Percentiles rank a stretch among this genome's conserved stretches.
These are phyloP conservation scores for Phytopythium sindhum DNA, from an alignment of 352 stramenopile species.

Conservation along the genomic window DNA sequence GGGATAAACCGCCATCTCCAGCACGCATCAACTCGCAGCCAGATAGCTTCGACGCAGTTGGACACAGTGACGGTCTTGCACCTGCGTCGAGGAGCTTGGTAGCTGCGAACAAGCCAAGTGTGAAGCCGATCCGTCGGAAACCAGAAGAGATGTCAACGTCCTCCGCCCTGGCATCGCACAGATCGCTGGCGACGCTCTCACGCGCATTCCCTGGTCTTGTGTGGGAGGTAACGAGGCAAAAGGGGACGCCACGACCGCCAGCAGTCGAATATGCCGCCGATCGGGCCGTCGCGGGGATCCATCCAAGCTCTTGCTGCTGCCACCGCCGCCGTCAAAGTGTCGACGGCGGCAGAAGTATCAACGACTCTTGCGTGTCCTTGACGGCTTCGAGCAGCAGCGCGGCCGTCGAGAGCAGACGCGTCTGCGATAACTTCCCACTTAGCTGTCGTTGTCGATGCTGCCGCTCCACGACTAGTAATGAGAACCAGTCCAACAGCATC, in stretches of 20 bases:
- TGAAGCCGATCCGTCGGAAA: not conserved
- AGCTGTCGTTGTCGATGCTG: not conserved
- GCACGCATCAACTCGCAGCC: not conserved
- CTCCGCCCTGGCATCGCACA: not conserved
- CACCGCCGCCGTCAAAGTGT: not conserved
- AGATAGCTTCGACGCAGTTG: not conserved
- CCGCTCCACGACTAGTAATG: not conserved
- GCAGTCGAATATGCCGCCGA: slow-evolving; percentile 2
- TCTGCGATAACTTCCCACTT: not conserved
- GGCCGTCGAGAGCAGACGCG: not conserved
- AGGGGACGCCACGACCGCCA: not conserved
- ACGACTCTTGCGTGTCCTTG: not conserved
- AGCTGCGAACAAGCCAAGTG: slow-evolving; percentile 8
- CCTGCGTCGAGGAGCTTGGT: slow-evolving; percentile 15
- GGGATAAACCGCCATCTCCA: not conserved
- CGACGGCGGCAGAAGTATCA: not conserved
- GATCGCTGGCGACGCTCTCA: not conserved
- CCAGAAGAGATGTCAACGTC: not conserved
- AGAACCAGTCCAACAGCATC: not conserved
- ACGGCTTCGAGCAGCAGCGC: not conserved
- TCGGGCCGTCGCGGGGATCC: not conserved
- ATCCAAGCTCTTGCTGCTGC: not conserved
- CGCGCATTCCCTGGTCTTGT: not conserved
- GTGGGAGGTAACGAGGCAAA: not conserved
- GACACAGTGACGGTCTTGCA: slow-evolving; percentile 2